Percentiles rank a stretch among this genome's conserved stretches.
phyloP scores from a whole-genome alignment of 352 stramenopile genomes.

The Thalassiosira livingstoniorum region DNA sequence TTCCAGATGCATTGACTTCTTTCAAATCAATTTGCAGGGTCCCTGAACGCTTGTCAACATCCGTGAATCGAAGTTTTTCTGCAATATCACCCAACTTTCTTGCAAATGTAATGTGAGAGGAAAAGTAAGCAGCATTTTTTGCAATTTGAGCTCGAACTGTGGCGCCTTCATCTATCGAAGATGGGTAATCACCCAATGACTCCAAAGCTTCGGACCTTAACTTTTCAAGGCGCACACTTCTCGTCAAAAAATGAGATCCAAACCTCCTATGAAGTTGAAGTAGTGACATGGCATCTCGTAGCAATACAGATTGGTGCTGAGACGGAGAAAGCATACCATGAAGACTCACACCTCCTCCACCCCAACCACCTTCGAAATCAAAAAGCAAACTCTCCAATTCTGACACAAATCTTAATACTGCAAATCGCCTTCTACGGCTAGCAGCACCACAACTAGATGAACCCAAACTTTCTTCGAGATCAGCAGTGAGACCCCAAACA shows the following conservation, averaged over 20 bases:
- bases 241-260: slow-evolving; percentile 64
- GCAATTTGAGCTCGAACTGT: slow-evolving; percentile 67
- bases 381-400: slow-evolving; percentile 84
- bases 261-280: slow-evolving; percentile 72
- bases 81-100: slow-evolving; percentile 81
- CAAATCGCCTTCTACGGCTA: slow-evolving; percentile 66
- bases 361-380: slow-evolving; percentile 82
- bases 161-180: slow-evolving; percentile 42
- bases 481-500: slow-evolving; percentile 78
- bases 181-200: slow-evolving; percentile 37
- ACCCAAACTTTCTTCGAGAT: slow-evolving; percentile 79
- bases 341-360: slow-evolving; percentile 77
- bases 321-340: slow-evolving; percentile 71
- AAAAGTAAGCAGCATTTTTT: slow-evolving; percentile 83
- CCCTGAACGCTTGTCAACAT: slow-evolving; percentile 53
- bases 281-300: slow-evolving; percentile 66
- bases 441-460: slow-evolving; percentile 38
- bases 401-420: slow-evolving; percentile 81
- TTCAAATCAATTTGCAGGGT: slow-evolving; percentile 67
- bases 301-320: slow-evolving; percentile 71
- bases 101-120: slow-evolving; percentile 78
- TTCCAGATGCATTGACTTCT: slow-evolving; percentile 76
- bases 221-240: slow-evolving; percentile 74
- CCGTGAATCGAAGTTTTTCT: slow-evolving; percentile 76
- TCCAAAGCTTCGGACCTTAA: slow-evolving; percentile 55